These are phyloP conservation scores for Coemansia sp. DNA, from an alignment of 192 early-diverging fungal species.

Conservation along the genomic window DNA sequence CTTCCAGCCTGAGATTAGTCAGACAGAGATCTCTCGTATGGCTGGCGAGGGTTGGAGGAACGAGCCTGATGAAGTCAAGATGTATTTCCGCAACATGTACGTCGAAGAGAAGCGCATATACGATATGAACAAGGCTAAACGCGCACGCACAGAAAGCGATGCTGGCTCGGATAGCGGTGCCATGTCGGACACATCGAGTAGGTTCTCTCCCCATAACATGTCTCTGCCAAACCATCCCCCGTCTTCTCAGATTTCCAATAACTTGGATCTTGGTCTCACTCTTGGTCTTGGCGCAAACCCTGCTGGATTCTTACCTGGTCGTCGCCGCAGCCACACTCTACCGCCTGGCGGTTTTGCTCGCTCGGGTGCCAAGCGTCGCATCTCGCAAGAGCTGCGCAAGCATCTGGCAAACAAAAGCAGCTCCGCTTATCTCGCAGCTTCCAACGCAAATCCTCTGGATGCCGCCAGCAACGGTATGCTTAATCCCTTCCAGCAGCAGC, in stretches of 20 bases:
- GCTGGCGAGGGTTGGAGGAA: slow-evolving; percentile 47
- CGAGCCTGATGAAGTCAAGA: slow-evolving; percentile 37
- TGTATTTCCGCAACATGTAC: slow-evolving; percentile 30
- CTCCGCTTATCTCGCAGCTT: slow-evolving; percentile 27
- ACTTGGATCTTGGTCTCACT: slow-evolving; percentile 8
- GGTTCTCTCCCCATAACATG: slow-evolving; percentile 4
- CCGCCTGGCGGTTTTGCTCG: slow-evolving; percentile 35
- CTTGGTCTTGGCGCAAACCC: slow-evolving; percentile 26
- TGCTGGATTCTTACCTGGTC: slow-evolving; percentile 28
- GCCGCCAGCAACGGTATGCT: neutral
- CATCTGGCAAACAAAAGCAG: slow-evolving; percentile 49
- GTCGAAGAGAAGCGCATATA: slow-evolving; percentile 50
- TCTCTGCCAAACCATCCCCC: neutral
- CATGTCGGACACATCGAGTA: slow-evolving; percentile 15
- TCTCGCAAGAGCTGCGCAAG: slow-evolving; percentile 53
- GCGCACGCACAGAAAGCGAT: slow-evolving; percentile 23
- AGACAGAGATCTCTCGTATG: slow-evolving; percentile 54
- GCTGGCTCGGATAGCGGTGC: slow-evolving; percentile 26
- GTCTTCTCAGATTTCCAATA: slow-evolving; percentile 1
- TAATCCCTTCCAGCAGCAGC: slow-evolving; percentile 5
- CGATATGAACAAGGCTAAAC: slow-evolving; percentile 53
- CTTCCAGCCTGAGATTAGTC: slow-evolving; percentile 44
- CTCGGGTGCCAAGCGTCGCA: slow-evolving; percentile 44
- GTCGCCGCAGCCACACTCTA: slow-evolving; percentile 52
- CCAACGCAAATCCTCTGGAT: neutral